Evolutionary conservation across 495 filamentous ascomycete genomes (phyloP).

Genomic region (Tetracladium setigerum): DNA sequence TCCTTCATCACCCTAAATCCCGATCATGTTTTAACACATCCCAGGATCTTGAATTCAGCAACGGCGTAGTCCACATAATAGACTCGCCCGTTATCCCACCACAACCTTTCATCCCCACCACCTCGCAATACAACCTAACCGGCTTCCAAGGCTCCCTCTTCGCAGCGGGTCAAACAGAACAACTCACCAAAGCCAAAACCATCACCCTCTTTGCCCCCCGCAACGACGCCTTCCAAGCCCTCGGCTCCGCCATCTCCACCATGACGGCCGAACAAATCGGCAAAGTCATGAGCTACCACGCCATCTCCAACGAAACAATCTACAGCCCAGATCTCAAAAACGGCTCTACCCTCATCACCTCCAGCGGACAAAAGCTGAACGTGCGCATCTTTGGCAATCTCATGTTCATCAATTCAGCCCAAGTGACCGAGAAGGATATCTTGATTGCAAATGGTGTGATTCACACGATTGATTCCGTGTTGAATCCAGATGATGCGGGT

Average conservation of each 20-base stretch:
- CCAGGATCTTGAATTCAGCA: slow-evolving; percentile 50
- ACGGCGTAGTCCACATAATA: slow-evolving; percentile 61
- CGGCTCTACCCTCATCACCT: slow-evolving; percentile 32
- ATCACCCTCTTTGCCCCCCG: slow-evolving; percentile 57
- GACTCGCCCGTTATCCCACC: slow-evolving; percentile 52
- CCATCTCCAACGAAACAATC: slow-evolving; percentile 42
- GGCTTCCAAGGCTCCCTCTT: slow-evolving; percentile 48
- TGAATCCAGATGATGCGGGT: slow-evolving; percentile 13
- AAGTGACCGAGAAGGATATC: slow-evolving; percentile 49
- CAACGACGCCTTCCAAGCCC: slow-evolving; percentile 54
- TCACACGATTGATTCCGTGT: slow-evolving; percentile 49
- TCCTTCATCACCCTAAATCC: not conserved
- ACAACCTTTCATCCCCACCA: slow-evolving; percentile 38
- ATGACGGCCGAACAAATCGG: slow-evolving; percentile 39
- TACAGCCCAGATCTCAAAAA: slow-evolving; percentile 41
- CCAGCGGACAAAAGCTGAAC: slow-evolving; percentile 40
- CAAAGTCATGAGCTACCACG: slow-evolving; percentile 49
- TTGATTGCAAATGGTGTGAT: slow-evolving; percentile 60
- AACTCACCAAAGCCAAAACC: slow-evolving; percentile 34
- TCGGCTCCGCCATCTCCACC: slow-evolving; percentile 42
- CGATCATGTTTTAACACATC: not conserved
- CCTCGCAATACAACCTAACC: slow-evolving; percentile 44
- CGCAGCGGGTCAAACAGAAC: slow-evolving; percentile 31
- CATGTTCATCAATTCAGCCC: slow-evolving; percentile 39
- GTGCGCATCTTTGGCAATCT: slow-evolving; percentile 39